Conservation (phyloP, 441 rosid species). For the Eruca vesicaria region DNA sequence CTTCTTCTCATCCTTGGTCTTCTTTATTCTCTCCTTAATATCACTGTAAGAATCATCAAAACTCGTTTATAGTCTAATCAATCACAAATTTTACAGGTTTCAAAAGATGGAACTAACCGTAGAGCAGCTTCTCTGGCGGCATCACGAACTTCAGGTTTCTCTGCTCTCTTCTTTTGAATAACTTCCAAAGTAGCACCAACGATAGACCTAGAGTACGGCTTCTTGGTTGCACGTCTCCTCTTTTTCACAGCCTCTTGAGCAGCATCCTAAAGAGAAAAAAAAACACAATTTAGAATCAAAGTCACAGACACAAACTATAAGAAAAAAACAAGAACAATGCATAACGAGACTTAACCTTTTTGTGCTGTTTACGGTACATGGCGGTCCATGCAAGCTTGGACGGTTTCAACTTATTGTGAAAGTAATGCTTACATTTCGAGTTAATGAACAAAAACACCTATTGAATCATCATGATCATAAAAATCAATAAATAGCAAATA, state of each 20-base stretch:
- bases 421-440: slow-evolving; percentile 88
- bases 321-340: background rate
- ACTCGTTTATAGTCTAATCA: background rate
- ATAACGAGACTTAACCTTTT: slow-evolving; percentile 48
- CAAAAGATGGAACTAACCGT: slow-evolving; percentile 37
- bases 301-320: background rate
- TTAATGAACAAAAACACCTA: slow-evolving; percentile 82
- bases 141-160: no score
- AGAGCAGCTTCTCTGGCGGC: slow-evolving; percentile 85
- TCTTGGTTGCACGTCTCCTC: slow-evolving; percentile 68
- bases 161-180: slow-evolving; percentile 74
- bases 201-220: no score
- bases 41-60: slow-evolving; percentile 41
- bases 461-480: background rate
- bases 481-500: background rate
- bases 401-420: slow-evolving; percentile 87
- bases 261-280: slow-evolving; percentile 48
- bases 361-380: slow-evolving; percentile 89
- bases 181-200: slow-evolving; percentile 80
- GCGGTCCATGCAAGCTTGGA: slow-evolving; percentile 93
- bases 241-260: slow-evolving; percentile 80
- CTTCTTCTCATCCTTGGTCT: no score
- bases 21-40: slow-evolving; percentile 77
- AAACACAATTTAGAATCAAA: background rate
- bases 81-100: background rate